A percentile compares a stretch with the other conserved stretches of the same genome.
These are phyloP conservation scores for Bipolaris cookei DNA, from an alignment of 2,329 filamentous ascomycete genomes.

Conservation along the genomic window DNA sequence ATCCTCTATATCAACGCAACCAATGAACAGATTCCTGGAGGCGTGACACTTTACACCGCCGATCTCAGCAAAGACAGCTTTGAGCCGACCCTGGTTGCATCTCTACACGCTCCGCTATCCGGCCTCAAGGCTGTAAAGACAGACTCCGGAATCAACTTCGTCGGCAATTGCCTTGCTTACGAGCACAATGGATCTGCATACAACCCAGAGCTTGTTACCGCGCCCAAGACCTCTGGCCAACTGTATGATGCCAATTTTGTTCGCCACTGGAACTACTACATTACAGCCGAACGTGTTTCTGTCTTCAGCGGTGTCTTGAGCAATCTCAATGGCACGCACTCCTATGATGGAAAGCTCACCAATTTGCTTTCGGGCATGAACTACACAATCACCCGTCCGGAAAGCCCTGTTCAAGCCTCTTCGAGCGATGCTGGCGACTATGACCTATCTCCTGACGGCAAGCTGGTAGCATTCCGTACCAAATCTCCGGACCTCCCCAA, in stretches of 20 bases:
- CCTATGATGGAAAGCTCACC: constrained; percentile 38
- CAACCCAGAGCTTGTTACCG: constrained; percentile 66
- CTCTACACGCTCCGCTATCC: constrained; percentile 55
- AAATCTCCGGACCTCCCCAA: constrained; percentile 75
- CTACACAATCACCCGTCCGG: constrained; percentile 58
- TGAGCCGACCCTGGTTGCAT: constrained; percentile 41
- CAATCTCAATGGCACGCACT: constrained; percentile 41
- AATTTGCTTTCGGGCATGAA: constrained; percentile 69
- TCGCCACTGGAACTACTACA: constrained; percentile 81
- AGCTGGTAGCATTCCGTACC: constrained; percentile 72
- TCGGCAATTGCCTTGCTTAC: constrained; percentile 66
- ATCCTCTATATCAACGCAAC: constrained; percentile 70
- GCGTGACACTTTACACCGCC: constrained; percentile 45
- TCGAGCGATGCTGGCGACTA: constrained; percentile 82
- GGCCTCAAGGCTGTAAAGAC: constrained; percentile 57
- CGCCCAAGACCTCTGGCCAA: constrained; percentile 67
- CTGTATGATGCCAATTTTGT: constrained; percentile 78
- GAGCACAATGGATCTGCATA: constrained; percentile 70
- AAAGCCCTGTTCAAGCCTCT: constrained; percentile 70
- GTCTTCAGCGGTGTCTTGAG: constrained; percentile 73
- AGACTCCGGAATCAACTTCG: constrained; percentile 53
- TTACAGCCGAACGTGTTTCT: constrained; percentile 70
- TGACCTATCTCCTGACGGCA: constrained; percentile 70
- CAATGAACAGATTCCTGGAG: constrained; percentile 59
- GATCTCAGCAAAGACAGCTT: constrained; percentile 37